Base-by-base conservation (phyloP, 2,329 filamentous ascomycete species). In the Dryadomyces quercivorus region DNA sequence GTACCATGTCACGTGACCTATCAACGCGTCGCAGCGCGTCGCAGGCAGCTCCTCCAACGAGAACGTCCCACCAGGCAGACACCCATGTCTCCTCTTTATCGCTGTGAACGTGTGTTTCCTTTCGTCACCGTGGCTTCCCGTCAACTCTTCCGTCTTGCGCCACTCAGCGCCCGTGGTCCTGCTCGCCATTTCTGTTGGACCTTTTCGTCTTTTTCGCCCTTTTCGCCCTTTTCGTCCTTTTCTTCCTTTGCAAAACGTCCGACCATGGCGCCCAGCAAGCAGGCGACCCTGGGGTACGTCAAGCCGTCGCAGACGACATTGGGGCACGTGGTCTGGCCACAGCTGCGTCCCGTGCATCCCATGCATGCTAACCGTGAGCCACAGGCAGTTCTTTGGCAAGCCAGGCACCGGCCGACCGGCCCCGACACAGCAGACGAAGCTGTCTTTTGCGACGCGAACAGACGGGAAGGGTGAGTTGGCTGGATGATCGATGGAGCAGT, bases 211-310 rank as follows among this genome's bases (percentile, higher is more conserved):
- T 48, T 6, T 15, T 18, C 8, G 22, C 26, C 31, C 8, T 46
- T n/a, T 31, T 51, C 15, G 21, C 16, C 16, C n/a, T 9, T 13
- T 16, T 8, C 21, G 18, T 26, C 16, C 49, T 12, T 45, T 12
- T 13, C 26, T 34, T 44, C 22, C 22, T 40, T 20, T 20, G 5
- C 42, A n/a, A n/a, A n/a, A 7, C 36, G 36, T 13, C 36, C 46
- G 46, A 75, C 75, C 54, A 59, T 60, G 59, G 59, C 60, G 71
- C 72, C 74, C 61, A 72, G 72, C 46, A 90, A 88, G 67, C 89
- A 95, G 72, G 82, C 86, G 63, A 95, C 87, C 58, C 72, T 95
- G 68, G 88, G 88, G 90, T 95, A 93, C 72, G 89, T 92, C 59
- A 84, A 81, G 70, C 72, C 82, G 63, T 76, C 77, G 60, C 87